Conservation (phyloP, 306 rosid species). For the Dalbergia oliveri region DNA sequence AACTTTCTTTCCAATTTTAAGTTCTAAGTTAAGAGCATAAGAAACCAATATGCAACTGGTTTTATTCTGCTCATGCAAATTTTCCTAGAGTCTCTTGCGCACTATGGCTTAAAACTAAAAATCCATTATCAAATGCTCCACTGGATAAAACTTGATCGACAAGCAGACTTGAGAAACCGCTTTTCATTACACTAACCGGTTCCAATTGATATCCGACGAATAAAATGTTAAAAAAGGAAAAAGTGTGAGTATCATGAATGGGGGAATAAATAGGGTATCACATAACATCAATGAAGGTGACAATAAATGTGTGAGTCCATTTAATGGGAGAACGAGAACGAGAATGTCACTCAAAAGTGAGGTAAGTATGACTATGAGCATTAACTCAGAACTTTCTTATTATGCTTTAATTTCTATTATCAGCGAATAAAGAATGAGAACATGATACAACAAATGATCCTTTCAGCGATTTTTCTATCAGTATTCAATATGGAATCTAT, state of each 20-base stretch:
- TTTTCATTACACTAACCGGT: not conserved
- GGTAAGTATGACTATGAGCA: no score
- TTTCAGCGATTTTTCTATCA: constrained; percentile 36
- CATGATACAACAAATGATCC: constrained; percentile 39
- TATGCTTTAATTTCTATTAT: constrained; percentile 5
- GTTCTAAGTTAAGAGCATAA: not conserved
- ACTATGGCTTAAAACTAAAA: not conserved
- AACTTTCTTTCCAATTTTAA: no score
- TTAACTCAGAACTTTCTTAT: no score
- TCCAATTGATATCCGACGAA: not conserved
- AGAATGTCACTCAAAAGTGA: no score
- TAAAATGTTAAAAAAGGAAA: constrained; percentile 3
- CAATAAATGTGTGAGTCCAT: no score
- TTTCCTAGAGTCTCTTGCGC: not conserved
- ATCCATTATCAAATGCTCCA: not conserved
- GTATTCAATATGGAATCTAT: constrained; percentile 10
- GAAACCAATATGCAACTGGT: constrained; percentile 10
- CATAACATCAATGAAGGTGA: no score
- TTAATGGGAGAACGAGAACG: no score
- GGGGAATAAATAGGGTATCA: no score
- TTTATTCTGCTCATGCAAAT: constrained; percentile 4
- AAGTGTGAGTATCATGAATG: not conserved
- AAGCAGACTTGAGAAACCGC: constrained; percentile 1
- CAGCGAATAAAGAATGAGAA: constrained; percentile 41
- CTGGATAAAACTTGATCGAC: not conserved